Base-by-base conservation (phyloP, 805 yeast species). In the Yarrowia divulgata region DNA sequence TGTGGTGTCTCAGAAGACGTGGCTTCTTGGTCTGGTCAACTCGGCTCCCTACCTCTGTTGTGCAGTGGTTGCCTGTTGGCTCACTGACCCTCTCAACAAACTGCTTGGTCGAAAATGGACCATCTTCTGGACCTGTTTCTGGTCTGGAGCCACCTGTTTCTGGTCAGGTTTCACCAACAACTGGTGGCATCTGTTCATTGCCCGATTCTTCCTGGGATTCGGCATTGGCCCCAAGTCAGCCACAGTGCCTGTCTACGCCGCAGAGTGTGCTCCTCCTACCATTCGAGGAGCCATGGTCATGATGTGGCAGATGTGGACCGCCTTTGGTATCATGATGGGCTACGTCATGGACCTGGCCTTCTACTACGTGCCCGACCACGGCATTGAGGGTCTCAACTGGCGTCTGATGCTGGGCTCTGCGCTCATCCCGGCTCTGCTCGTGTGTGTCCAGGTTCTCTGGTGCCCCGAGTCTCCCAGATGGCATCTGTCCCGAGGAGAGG, bases 261-360 rank as follows among this genome's bases (percentile, higher is more conserved):
- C 90, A 16, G 91, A 87, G 74, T 83, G 87, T 73, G 75, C 87
- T 10, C 90, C 90, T 1, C 84, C 85, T 14, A 78, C 78, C 13
- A 82, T 85, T 49, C 81, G 91, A 74, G 92, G 92, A 62, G 85
- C 90, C 0, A 79, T 88, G 70, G 87, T 87, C 62, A 87, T 88
- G 88, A 80, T 85, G 78, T 88, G 90, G 90, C 91, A 88, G 79
- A 85, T 87, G 73, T 88, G 87, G 81, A 87, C 90, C n/a, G 91
- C 91, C 1, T 85, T 88, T 67, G 92, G 92, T 70, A 87, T 88
- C 71, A 85, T 86, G 85, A 80, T 88, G 72, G 91, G 91, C 23
- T 86, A 86, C 71, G 85, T 87, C 42, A 81, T 88, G 19, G 82
- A 84, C 34, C 82, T 87, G 70, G 89, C 88, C 0, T 86, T 88